Evolutionary conservation across 345 rosid species (phyloP).

Genomic region (Linum lewisii): DNA sequence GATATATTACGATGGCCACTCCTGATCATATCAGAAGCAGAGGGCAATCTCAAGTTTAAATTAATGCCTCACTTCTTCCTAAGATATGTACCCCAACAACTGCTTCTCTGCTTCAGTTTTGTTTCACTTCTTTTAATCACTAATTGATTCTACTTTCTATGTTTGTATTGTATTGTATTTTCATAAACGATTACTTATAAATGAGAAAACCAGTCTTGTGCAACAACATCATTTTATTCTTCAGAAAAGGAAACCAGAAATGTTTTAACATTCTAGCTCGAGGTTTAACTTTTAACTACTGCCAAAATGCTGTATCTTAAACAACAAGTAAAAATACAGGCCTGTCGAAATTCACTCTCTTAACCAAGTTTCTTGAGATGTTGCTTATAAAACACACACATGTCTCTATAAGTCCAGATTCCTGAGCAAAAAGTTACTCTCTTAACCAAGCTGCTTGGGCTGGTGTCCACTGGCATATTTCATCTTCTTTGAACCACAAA

Average conservation of each 20-base stretch:
- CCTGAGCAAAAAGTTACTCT: conserved; percentile 34
- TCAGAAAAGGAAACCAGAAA: background rate
- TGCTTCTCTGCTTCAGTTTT: too few species aligned
- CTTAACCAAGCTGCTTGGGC: conserved; percentile 66
- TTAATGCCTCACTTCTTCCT: conserved; percentile 13
- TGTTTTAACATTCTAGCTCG: too few species aligned
- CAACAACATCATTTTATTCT: too few species aligned
- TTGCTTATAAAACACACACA: conserved; percentile 8
- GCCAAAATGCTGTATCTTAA: too few species aligned
- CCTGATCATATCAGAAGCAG: conserved; percentile 10
- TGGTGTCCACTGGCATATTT: conserved; percentile 71
- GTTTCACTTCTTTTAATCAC: background rate
- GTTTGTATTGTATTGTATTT: background rate
- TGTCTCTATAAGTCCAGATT: conserved; percentile 1
- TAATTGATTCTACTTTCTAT: too few species aligned
- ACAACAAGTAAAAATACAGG: too few species aligned
- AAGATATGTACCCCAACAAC: background rate
- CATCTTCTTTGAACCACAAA: conserved; percentile 91
- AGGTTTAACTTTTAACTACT: too few species aligned
- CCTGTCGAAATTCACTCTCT: too few species aligned
- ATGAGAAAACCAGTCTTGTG: background rate
- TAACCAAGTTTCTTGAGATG: background rate
- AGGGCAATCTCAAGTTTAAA: conserved; percentile 4
- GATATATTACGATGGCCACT: conserved; percentile 4
- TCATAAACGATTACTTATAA: background rate